phyloP scores from a whole-genome alignment of 305 asterid species.

The Rubia peregrina region DNA sequence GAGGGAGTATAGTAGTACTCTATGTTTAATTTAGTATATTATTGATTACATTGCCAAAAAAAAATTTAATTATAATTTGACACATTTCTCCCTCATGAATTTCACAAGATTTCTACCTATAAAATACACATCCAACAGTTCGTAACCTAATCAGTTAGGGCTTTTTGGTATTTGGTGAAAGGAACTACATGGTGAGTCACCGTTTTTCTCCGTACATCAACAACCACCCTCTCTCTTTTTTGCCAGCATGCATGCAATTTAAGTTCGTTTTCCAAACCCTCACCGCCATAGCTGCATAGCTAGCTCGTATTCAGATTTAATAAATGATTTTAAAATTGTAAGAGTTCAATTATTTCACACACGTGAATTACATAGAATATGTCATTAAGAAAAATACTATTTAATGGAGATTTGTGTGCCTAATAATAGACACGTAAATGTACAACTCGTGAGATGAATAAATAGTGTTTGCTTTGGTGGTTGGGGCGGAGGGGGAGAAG shows the following conservation, averaged over 20 bases:
- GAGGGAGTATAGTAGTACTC: too few species aligned
- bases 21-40: too few species aligned
- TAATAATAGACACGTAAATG: neutral
- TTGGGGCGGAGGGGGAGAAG: neutral
- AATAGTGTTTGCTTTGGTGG: slow-evolving; percentile 5
- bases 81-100: neutral
- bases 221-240: neutral
- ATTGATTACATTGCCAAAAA: too few species aligned
- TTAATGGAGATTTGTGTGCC: neutral
- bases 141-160: neutral
- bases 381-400: neutral
- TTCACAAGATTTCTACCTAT: neutral
- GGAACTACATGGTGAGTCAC: neutral
- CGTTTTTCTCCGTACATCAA: neutral
- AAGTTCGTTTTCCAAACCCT: neutral
- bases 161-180: neutral
- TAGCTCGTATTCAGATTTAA: neutral
- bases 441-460: neutral
- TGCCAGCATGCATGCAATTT: neutral
- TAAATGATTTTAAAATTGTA: neutral
- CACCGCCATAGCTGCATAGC: neutral
- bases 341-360: neutral
- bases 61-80: too few species aligned
- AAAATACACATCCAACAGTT: neutral
- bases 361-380: too few species aligned